These are phyloP conservation scores for Termitomyces sp. DNA, from an alignment of 768 basidiomycete species.

Conservation along the genomic window DNA sequence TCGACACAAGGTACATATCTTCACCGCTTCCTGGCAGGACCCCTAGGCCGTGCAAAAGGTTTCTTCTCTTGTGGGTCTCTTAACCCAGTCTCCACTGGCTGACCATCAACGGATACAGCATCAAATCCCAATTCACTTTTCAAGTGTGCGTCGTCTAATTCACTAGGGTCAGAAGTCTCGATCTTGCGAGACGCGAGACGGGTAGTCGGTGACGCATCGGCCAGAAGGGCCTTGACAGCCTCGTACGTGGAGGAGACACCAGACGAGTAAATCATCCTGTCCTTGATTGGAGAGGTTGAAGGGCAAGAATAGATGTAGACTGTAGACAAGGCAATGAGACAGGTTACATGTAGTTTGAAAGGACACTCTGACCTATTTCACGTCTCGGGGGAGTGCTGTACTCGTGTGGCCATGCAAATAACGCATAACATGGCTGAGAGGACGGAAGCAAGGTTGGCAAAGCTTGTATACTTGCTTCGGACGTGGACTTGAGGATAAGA, in stretches of 20 bases:
- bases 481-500: conserved; percentile 39
- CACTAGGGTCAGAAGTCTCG: conserved; percentile 78
- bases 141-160: conserved; percentile 64
- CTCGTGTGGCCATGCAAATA: conserved; percentile 62
- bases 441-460: conserved; percentile 48
- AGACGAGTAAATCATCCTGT: conserved; percentile 87
- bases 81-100: not conserved
- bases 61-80: conserved; percentile 29
- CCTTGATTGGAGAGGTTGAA: conserved; percentile 70
- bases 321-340: conserved; percentile 26
- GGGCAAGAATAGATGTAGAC: conserved; percentile 95
- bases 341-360: conserved; percentile 17
- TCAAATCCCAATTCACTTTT: conserved; percentile 47
- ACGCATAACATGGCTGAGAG: conserved; percentile 62
- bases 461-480: conserved; percentile 35
- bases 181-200: conserved; percentile 56
- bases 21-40: conserved; percentile 55
- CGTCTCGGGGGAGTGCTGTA: conserved; percentile 37
- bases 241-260: conserved; percentile 55
- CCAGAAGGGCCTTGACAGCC: conserved; percentile 49
- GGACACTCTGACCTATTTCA: conserved; percentile 50
- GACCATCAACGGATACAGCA: not conserved
- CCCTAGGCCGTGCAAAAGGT: conserved; percentile 67
- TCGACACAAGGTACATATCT: not conserved
- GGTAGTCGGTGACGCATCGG: conserved; percentile 35